Evolutionary conservation across 768 basidiomycete genomes (phyloP), one percentile per base, ranked within the genome.

Genomic region (Pilatotrama ljubarskyi): DNA sequence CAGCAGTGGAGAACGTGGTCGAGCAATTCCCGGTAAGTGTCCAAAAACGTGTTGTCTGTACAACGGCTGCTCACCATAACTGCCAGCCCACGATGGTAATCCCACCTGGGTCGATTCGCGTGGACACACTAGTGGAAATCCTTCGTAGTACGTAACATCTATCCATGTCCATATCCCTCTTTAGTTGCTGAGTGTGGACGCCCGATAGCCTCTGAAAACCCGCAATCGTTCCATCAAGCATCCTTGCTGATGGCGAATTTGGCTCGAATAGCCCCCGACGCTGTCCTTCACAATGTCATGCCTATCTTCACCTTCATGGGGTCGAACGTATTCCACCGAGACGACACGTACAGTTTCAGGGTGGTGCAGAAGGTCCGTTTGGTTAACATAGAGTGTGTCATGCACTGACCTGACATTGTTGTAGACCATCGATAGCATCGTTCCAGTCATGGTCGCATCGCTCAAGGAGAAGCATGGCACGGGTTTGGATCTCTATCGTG

Each of bases 301-400:
- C 96, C 97, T 3, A 87, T 99, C 44, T 98, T 99, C 78, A 98
- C 95, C 0, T 98, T 98, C 76, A 98, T 98, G 93, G 96, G 97
- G 18, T 93, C 95, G n/a, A 95, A 93, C 62, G 88, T 98, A 17
- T 92, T 98, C 78, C 96, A 97, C 69, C 84, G 95, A 47, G 97
- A 99, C 65, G 97, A 99, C 70, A 84, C 90, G 0, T 95, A 96
- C 74, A 95, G 91, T 69, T 96, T 97, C 79, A 85, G 86, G 37
- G 95, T 98, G 9, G 92, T 98, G 2, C 95, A 98, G 71, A 91
- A 90, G 80, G 94, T 93, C 54, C 43, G 76, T 49, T 2, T 20
- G 5, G 13, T 20, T 11, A 10, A n/a, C 48, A 13, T 5, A 11
- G 53, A 20, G 24, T 22, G 13, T 51, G 7, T 43, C 15, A 20